phyloP scores from a whole-genome alignment of 2,329 filamentous ascomycete species.

The Penicillium sp. region DNA sequence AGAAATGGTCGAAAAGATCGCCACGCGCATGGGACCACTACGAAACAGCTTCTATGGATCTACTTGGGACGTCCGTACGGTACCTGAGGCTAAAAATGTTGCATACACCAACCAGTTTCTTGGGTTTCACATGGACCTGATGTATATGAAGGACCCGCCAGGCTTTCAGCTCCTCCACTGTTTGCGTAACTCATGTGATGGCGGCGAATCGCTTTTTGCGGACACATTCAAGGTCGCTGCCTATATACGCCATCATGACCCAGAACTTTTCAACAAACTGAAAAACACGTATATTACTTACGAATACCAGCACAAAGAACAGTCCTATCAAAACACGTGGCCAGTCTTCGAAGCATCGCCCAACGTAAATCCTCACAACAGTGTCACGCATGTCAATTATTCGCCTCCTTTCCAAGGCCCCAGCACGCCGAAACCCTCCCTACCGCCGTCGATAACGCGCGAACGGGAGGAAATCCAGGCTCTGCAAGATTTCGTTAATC shows the following conservation, averaged over 20 bases:
- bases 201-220: conserved; percentile 85
- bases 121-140: conserved; percentile 89
- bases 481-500: conserved; percentile 61
- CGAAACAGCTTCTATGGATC: conserved; percentile 89
- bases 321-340: conserved; percentile 65
- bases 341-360: conserved; percentile 56
- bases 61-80: conserved; percentile 86
- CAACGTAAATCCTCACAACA: conserved; percentile 15
- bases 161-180: conserved; percentile 89
- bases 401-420: conserved; percentile 78
- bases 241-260: conserved; percentile 22
- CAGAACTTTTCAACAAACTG: conserved; percentile 43
- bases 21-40: conserved; percentile 73
- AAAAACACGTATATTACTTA: conserved; percentile 58
- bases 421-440: neutral
- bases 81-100: conserved; percentile 85
- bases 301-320: conserved; percentile 69
- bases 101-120: conserved; percentile 84
- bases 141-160: conserved; percentile 82
- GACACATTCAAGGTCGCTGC: conserved; percentile 70
- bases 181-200: conserved; percentile 75
- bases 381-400: conserved; percentile 63
- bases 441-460: neutral
- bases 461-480: conserved; percentile 43
- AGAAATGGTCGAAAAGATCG: conserved; percentile 69